Percentiles rank a stretch among this genome's conserved stretches.
Conservation (phyloP, 2,329 filamentous ascomycete genomes). For the Diaporthe caulivora region DNA sequence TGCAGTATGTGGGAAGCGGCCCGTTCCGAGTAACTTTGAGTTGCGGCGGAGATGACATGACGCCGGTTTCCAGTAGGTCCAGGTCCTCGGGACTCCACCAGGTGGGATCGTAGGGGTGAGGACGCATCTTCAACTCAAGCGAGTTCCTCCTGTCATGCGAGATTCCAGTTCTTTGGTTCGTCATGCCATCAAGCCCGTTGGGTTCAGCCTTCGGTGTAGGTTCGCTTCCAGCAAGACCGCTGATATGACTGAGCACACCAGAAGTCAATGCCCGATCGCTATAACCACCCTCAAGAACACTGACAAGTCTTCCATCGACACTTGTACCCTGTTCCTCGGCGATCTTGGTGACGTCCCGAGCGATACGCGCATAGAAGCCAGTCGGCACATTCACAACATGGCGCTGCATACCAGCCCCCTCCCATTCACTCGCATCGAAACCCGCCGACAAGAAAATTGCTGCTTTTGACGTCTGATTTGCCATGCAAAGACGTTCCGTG, state of each 20-base stretch:
- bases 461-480: conserved; percentile 76
- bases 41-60: conserved; percentile 62
- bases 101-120: conserved; percentile 70
- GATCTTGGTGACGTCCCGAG: conserved; percentile 84
- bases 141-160: conserved; percentile 50
- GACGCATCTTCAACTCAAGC: conserved; percentile 49
- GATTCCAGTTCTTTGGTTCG: conserved; percentile 64
- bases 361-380: conserved; percentile 93
- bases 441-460: conserved; percentile 96
- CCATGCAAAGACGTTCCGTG: conserved; percentile 71
- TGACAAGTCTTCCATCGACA: conserved; percentile 88
- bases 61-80: conserved; percentile 75
- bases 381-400: conserved; percentile 97
- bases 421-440: conserved; percentile 97
- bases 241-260: conserved; percentile 90
- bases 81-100: conserved; percentile 80
- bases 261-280: conserved; percentile 91
- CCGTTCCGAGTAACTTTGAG: conserved; percentile 67
- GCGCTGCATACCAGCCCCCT: conserved; percentile 91
- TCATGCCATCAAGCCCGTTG: conserved; percentile 68
- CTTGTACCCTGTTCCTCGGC: conserved; percentile 83
- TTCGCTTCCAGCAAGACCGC: conserved; percentile 77
- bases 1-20: conserved; percentile 80
- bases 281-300: conserved; percentile 95
- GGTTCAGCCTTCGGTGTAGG: conserved; percentile 53